These are phyloP conservation scores for Colletotrichum sp. DNA, from an alignment of 2,329 filamentous ascomycete species.

Conservation along the genomic window DNA sequence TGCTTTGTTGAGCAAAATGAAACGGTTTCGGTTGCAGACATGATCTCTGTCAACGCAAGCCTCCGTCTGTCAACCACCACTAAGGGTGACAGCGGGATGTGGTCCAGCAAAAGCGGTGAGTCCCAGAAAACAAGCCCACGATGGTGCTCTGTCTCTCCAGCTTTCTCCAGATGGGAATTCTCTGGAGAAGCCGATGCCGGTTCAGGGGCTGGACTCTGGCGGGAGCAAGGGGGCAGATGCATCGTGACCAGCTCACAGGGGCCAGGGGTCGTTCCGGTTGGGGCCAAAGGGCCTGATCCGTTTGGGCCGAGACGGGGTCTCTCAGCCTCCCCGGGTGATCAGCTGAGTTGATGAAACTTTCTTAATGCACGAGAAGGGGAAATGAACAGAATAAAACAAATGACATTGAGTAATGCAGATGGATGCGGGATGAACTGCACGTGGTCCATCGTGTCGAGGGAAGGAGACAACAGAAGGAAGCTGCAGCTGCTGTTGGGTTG, in stretches of 20 bases:
- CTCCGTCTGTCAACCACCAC: neutral
- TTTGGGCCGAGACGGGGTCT: neutral
- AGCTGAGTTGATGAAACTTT: neutral
- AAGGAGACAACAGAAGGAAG: neutral
- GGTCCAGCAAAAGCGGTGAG: neutral
- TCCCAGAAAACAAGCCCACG: neutral
- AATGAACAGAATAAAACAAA: neutral
- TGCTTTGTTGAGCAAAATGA: neutral
- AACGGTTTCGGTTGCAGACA: neutral
- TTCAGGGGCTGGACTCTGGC: neutral
- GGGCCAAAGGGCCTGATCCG: neutral
- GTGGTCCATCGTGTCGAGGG: neutral
- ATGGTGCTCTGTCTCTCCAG: neutral
- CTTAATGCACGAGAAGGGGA: neutral
- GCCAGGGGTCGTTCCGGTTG: neutral
- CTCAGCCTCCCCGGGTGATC: neutral
- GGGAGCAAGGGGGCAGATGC: neutral
- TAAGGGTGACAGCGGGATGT: neutral
- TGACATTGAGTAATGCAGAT: neutral
- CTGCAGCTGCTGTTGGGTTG: neutral
- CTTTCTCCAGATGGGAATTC: neutral
- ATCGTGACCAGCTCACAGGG: neutral
- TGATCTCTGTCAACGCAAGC: neutral
- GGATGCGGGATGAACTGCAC: neutral
- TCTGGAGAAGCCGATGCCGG: neutral